phyloP scores from a whole-genome alignment of 345 rosid species.

The Raphanus raphanistrum region DNA sequence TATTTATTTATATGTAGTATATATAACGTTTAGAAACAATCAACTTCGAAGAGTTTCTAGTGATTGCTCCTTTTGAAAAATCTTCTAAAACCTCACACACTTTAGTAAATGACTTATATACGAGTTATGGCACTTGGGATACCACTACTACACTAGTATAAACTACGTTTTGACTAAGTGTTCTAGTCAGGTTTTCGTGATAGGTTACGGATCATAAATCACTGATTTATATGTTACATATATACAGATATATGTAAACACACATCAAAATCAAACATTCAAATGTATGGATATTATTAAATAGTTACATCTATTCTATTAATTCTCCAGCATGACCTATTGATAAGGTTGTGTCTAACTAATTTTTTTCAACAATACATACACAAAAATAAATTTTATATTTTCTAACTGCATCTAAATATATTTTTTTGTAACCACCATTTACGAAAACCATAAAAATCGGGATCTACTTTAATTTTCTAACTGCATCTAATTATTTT shows the following conservation, averaged over 20 bases:
- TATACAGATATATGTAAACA: neutral
- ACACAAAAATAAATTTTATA: no score
- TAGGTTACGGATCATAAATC: neutral
- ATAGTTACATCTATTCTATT: neutral
- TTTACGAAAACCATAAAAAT: no score
- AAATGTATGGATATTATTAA: neutral
- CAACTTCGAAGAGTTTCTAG: constrained; percentile 3
- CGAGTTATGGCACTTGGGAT: neutral
- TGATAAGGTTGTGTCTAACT: no score
- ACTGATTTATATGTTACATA: constrained; percentile 4
- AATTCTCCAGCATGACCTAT: no score
- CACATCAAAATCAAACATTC: neutral
- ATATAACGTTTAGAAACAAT: constrained; percentile 12
- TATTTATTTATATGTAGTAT: neutral
- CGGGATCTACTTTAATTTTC: no score
- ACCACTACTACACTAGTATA: constrained; percentile 10
- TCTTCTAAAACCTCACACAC: neutral
- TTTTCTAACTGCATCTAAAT: no score
- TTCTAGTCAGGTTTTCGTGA: neutral
- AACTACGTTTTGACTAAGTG: neutral
- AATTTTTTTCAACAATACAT: no score
- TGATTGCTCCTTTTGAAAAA: neutral
- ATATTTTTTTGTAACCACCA: no score
- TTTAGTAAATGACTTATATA: neutral
- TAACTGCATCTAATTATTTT: no score